phyloP scores from a whole-genome alignment of 352 stramenopile species.

The Phytophthora palmivora region DNA sequence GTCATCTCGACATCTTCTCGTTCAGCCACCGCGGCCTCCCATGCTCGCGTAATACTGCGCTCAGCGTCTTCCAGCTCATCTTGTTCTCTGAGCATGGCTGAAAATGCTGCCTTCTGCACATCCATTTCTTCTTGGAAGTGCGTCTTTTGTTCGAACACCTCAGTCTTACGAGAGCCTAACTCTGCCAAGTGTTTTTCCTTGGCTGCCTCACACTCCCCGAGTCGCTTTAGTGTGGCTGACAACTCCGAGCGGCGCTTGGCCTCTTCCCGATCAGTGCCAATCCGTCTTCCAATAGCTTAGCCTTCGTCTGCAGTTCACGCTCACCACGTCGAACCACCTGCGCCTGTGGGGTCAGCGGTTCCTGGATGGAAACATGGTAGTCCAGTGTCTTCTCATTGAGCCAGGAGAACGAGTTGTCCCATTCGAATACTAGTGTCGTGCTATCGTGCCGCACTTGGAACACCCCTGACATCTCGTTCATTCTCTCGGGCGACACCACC shows the following conservation, averaged over 20 bases:
- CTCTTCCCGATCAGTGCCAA: constrained; percentile 51
- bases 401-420: constrained; percentile 89
- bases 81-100: constrained; percentile 48
- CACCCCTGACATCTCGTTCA: constrained; percentile 59
- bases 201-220: constrained; percentile 42
- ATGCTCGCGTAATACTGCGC: constrained; percentile 39
- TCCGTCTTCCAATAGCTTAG: constrained; percentile 37
- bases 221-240: constrained; percentile 36
- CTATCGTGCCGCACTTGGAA: constrained; percentile 49
- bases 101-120: constrained; percentile 50
- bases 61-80: constrained; percentile 61
- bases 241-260: constrained; percentile 44
- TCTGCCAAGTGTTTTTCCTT: constrained; percentile 46
- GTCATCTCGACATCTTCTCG: constrained; percentile 81
- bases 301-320: constrained; percentile 29
- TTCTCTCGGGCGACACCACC: constrained; percentile 53
- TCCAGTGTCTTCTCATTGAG: constrained; percentile 87
- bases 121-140: constrained; percentile 70
- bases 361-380: constrained; percentile 81
- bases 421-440: constrained; percentile 69
- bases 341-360: constrained; percentile 53
- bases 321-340: constrained; percentile 45
- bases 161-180: constrained; percentile 38
- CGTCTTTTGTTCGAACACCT: constrained; percentile 48
- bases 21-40: constrained; percentile 48